Evolutionary conservation across 2,329 filamentous ascomycete genomes (phyloP).

Genomic region (Exophiala sp.): DNA sequence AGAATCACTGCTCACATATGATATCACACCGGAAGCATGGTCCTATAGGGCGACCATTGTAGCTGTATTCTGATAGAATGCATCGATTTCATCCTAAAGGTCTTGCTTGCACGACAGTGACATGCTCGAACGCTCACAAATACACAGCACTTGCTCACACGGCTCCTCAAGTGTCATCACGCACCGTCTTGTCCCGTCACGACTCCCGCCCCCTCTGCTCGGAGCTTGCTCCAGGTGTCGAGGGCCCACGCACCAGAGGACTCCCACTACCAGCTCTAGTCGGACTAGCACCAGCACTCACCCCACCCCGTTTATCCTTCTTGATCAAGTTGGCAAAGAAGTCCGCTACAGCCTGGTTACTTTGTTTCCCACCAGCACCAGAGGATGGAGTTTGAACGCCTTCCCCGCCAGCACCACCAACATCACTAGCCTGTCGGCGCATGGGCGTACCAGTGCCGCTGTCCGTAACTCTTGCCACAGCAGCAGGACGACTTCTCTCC

Average conservation of each 20-base stretch:
- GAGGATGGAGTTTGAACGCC: slow-evolving; percentile 2
- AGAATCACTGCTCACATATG: too few relatives aligned
- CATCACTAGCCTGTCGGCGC: slow-evolving; percentile 16
- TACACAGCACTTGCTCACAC: too few relatives aligned
- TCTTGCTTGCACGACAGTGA: too few relatives aligned
- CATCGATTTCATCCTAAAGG: too few relatives aligned
- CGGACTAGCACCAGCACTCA: slow-evolving; percentile 18
- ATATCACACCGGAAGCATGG: too few relatives aligned
- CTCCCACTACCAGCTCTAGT: slow-evolving; percentile 12
- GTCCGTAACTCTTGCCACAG: background rate
- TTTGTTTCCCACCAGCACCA: slow-evolving; percentile 13
- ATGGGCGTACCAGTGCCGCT: slow-evolving; percentile 17
- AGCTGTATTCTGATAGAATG: too few relatives aligned
- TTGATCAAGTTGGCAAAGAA: slow-evolving; percentile 29
- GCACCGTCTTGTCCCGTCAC: background rate
- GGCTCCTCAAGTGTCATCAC: background rate
- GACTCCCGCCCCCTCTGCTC: slow-evolving; percentile 13
- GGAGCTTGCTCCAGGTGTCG: background rate
- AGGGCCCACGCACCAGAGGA: slow-evolving; percentile 3
- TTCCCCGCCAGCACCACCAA: slow-evolving; percentile 1
- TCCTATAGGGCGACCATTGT: too few relatives aligned
- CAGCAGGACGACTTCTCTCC: background rate
- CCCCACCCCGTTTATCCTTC: slow-evolving; percentile 21
- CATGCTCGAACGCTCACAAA: background rate
- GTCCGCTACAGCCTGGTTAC: slow-evolving; percentile 21